Evolutionary conservation across 2,329 filamentous ascomycete species (phyloP).

Genomic region (Orbilia blumenaviensis): DNA sequence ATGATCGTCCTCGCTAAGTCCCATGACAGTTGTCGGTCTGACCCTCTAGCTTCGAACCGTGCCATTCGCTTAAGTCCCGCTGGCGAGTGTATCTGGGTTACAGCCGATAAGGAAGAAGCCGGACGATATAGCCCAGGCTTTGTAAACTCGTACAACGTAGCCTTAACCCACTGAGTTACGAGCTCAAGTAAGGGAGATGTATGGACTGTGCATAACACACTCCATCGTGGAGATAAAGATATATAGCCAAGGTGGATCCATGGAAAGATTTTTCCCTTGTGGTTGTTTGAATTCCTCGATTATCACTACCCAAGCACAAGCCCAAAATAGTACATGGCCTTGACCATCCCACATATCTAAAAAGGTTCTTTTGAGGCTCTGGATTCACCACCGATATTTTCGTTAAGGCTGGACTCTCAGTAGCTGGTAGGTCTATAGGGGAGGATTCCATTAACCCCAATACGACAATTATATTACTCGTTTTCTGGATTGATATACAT

Average conservation of each 20-base stretch:
- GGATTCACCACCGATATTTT: background rate
- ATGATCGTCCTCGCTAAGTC: background rate
- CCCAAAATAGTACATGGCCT: background rate
- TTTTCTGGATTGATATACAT: background rate
- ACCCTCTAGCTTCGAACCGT: background rate
- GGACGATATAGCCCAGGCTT: conserved; percentile 1
- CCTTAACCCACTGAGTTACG: background rate
- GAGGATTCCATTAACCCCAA: background rate
- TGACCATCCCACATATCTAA: background rate
- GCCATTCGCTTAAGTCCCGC: conserved; percentile 16
- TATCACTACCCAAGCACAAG: background rate
- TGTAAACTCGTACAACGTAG: conserved; percentile 15
- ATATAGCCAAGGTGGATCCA: background rate
- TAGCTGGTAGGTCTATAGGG: too few species aligned
- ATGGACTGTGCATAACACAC: background rate
- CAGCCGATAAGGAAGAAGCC: conserved; percentile 3
- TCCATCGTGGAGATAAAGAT: conserved; percentile 4
- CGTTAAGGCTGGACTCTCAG: background rate
- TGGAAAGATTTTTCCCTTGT: conserved; percentile 3
- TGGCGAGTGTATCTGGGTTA: background rate
- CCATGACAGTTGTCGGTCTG: background rate
- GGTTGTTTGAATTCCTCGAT: background rate
- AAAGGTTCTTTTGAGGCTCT: background rate
- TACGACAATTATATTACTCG: background rate
- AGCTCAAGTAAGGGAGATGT: background rate